These are phyloP conservation scores for Firmiana major DNA, from an alignment of 345 rosid genomes.

Conservation along the genomic window DNA sequence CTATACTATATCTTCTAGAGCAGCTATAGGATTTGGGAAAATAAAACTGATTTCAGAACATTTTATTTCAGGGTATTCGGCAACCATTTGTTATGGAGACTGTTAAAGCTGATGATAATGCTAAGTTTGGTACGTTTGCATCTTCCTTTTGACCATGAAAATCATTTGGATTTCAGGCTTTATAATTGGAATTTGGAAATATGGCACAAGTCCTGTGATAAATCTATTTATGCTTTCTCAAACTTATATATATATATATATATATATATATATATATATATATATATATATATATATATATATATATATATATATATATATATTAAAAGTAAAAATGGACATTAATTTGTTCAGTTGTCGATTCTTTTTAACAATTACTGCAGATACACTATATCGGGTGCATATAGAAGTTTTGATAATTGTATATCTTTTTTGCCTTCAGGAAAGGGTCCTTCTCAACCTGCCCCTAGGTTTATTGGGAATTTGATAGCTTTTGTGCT, in stretches of 20 bases:
- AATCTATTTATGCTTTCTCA: not conserved
- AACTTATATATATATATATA: no score
- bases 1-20: conserved; percentile 7
- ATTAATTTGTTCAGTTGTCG: not conserved
- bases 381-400: not conserved
- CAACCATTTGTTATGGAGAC: conserved; percentile 90
- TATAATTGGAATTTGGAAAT: not conserved
- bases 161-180: not conserved
- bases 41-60: not conserved
- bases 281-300: no score
- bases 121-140: conserved; percentile 66
- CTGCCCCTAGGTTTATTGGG: conserved; percentile 79
- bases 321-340: not conserved
- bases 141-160: not conserved
- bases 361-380: not conserved
- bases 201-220: not conserved
- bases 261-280: no score
- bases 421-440: conserved; percentile 2
- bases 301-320: no score
- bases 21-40: not conserved
- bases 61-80: conserved; percentile 62
- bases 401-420: not conserved
- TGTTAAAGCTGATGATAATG: conserved; percentile 89
- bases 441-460: conserved; percentile 92
- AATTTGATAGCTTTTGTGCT: conserved; percentile 71